Evolutionary conservation across 2,329 filamentous ascomycete species (phyloP).

Genomic region (Alternaria alternata): DNA sequence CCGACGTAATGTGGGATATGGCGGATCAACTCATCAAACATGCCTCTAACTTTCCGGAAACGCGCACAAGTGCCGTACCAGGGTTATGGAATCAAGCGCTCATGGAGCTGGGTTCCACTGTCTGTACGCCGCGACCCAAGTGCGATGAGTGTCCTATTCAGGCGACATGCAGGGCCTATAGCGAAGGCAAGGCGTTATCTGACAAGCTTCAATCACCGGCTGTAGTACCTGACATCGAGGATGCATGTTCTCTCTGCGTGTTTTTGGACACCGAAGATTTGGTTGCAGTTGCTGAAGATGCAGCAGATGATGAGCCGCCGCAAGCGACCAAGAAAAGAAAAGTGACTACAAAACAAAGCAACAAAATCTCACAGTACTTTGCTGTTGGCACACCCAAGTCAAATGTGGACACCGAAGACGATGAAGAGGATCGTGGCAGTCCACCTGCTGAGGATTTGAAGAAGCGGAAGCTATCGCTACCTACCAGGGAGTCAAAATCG

Average conservation of each 20-base stretch:
- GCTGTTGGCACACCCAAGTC: slow-evolving; percentile 26
- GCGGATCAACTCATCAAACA: slow-evolving; percentile 64
- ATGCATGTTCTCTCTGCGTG: slow-evolving; percentile 41
- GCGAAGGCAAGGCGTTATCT: slow-evolving; percentile 39
- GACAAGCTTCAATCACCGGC: slow-evolving; percentile 20
- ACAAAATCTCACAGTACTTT: slow-evolving; percentile 46
- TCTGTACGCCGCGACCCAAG: slow-evolving; percentile 67
- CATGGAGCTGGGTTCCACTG: slow-evolving; percentile 71
- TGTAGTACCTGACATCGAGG: slow-evolving; percentile 39
- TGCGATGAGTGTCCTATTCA: slow-evolving; percentile 55
- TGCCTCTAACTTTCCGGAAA: slow-evolving; percentile 51
- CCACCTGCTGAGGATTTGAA: slow-evolving; percentile 14
- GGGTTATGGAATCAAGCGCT: slow-evolving; percentile 70
- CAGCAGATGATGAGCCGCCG: slow-evolving; percentile 21
- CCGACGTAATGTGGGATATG: slow-evolving; percentile 66
- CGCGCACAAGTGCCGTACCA: slow-evolving; percentile 58
- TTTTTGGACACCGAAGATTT: slow-evolving; percentile 43
- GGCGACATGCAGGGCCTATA: slow-evolving; percentile 42
- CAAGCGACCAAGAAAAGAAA: slow-evolving; percentile 37
- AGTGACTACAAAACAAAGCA: slow-evolving; percentile 24
- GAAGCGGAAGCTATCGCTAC: slow-evolving; percentile 36
- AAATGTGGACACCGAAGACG: slow-evolving; percentile 17
- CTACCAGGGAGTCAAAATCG: slow-evolving; percentile 17
- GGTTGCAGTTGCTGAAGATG: slow-evolving; percentile 26
- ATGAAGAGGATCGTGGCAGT: slow-evolving; percentile 3